Percentiles rank a stretch among this genome's conserved stretches.
These are phyloP conservation scores for Mortierella sp. DNA, from an alignment of 371 early-diverging fungal genomes.

Conservation along the genomic window DNA sequence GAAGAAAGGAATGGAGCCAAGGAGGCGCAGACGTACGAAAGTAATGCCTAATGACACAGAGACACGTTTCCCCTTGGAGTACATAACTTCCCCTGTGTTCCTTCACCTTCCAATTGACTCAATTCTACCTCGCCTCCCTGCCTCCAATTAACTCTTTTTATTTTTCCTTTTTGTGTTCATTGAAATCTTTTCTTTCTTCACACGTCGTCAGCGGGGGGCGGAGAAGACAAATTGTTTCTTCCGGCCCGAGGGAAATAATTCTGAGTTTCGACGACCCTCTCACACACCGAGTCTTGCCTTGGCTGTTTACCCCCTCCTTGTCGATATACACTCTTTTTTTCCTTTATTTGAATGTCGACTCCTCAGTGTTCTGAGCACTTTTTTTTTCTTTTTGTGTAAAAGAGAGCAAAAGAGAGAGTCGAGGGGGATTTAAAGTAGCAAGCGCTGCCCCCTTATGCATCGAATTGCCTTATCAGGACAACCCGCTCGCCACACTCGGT, in stretches of 20 bases:
- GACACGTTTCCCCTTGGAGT: background rate
- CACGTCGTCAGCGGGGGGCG: background rate
- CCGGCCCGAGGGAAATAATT: constrained; percentile 11
- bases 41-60: background rate
- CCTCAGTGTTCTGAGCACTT: background rate
- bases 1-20: background rate
- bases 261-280: background rate
- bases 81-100: background rate
- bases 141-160: background rate
- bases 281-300: background rate
- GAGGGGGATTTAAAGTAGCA: background rate
- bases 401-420: background rate
- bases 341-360: background rate
- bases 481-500: background rate
- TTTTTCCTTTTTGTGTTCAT: background rate
- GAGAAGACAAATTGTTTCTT: background rate
- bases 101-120: background rate
- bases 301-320: background rate
- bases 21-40: background rate
- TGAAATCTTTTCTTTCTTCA: background rate
- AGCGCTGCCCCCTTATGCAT: background rate
- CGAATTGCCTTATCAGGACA: constrained; percentile 5
- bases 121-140: background rate
- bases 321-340: background rate
- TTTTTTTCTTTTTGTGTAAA: constrained; percentile 1